Evolutionary conservation across 257 asterid genomes (phyloP).

Genomic region (Solanum tarapatanum): DNA sequence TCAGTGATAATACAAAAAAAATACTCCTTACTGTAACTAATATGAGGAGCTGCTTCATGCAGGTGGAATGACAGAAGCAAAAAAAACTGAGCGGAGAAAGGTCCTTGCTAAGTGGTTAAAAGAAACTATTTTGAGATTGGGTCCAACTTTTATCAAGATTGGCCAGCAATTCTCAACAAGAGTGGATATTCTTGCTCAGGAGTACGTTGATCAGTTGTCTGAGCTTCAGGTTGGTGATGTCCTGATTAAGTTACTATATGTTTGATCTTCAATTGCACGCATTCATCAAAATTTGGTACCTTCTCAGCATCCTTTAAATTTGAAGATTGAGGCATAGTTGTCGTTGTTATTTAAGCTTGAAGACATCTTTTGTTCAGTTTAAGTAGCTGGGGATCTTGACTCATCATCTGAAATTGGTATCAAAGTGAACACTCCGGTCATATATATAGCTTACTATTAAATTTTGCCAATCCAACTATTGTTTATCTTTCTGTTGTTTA

Average conservation of each 20-base stretch:
- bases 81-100: constrained; percentile 56
- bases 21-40: background rate
- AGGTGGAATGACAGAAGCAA: constrained; percentile 88
- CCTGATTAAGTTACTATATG: background rate
- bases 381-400: background rate
- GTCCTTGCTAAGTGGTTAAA: constrained; percentile 92
- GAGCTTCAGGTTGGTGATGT: constrained; percentile 71
- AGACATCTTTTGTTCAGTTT: background rate
- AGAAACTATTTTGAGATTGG: constrained; percentile 83
- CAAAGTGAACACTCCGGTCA: background rate
- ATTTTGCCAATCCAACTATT: background rate
- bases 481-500: background rate
- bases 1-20: background rate
- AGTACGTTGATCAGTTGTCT: constrained; percentile 89
- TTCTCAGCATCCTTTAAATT: background rate
- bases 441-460: background rate
- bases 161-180: constrained; percentile 99
- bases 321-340: background rate
- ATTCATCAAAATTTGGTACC: background rate
- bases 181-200: constrained; percentile 98
- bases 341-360: background rate
- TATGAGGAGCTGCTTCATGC: constrained; percentile 6
- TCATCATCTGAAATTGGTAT: background rate
- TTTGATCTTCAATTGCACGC: background rate
- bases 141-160: constrained; percentile 94